Conservation (phyloP, 2,329 filamentous ascomycete species). For the Coccinonectria pachysandricola region DNA sequence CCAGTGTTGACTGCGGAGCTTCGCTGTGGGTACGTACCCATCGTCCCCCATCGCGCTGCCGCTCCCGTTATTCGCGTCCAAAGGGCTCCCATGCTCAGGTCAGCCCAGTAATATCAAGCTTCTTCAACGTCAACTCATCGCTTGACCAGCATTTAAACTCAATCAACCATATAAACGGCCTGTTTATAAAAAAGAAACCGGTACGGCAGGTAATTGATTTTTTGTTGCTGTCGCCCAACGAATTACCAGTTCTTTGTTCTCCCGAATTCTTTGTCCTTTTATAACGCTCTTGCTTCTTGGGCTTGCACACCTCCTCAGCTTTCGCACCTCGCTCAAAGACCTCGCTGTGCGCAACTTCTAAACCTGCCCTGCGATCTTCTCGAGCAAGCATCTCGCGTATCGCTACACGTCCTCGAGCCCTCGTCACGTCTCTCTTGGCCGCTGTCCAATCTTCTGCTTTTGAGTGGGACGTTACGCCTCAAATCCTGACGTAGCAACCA, state of each 20-base stretch:
- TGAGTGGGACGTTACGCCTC: conserved; percentile 19
- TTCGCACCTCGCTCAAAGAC: too few species aligned
- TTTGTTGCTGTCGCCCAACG: too few species aligned
- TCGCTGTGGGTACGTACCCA: conserved; percentile 12
- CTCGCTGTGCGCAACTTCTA: too few species aligned
- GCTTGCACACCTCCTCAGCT: too few species aligned
- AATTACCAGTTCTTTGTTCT: too few species aligned
- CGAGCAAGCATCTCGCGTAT: conserved; percentile 8
- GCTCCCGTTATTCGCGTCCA: conserved; percentile 9
- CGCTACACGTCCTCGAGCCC: conserved; percentile 12
- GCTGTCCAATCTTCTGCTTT: conserved; percentile 15
- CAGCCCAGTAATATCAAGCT: conserved; percentile 13
- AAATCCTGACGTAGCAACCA: conserved; percentile 23
- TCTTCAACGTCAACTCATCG: too few species aligned
- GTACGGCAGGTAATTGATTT: too few species aligned
- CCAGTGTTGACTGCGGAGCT: conserved; percentile 35
- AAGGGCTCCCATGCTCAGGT: conserved; percentile 8
- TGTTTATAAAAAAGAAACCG: too few species aligned
- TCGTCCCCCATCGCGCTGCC: conserved; percentile 6
- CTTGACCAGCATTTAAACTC: conserved; percentile 15
- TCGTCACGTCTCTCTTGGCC: conserved; percentile 10
- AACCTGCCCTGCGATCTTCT: too few species aligned
- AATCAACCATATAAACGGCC: too few species aligned
- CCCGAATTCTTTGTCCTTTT: too few species aligned
- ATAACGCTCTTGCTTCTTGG: too few species aligned